Conservation (phyloP, 345 rosid genomes). For the Iberis pinnata region DNA sequence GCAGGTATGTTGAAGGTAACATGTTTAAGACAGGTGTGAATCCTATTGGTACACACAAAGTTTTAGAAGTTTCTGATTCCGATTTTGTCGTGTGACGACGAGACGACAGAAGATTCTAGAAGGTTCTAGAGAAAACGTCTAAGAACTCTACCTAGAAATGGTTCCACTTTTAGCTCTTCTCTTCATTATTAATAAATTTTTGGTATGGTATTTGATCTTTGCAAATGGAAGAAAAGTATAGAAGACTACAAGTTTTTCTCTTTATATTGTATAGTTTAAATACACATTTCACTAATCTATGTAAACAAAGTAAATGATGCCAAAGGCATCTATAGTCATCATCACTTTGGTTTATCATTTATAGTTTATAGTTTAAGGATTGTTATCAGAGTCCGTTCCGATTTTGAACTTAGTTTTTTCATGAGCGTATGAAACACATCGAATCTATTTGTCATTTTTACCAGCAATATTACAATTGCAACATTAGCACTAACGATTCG, state of each 20-base stretch:
- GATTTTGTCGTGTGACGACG: conserved; percentile 58
- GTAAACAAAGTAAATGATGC: no score
- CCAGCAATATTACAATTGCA: no score
- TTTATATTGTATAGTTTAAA: background rate
- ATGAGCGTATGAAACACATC: no score
- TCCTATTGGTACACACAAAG: conserved; percentile 78
- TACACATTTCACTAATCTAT: background rate
- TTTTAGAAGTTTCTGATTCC: conserved; percentile 75
- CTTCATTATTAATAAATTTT: no score
- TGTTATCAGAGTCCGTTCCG: no score
- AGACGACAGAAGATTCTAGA: conserved; percentile 17
- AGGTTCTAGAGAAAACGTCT: background rate
- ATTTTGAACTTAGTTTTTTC: no score
- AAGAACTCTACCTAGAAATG: background rate
- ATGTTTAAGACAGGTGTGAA: conserved; percentile 71
- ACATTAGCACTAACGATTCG: no score
- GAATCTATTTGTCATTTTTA: no score
- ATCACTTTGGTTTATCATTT: no score
- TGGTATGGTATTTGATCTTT: background rate
- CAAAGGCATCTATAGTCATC: no score
- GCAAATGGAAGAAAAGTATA: background rate
- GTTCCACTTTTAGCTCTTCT: background rate
- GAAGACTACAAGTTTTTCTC: background rate
- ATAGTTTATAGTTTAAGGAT: no score
- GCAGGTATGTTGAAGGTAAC: conserved; percentile 84